Evolutionary conservation across 345 rosid species (phyloP).

Genomic region (Citrus cavaleriei): DNA sequence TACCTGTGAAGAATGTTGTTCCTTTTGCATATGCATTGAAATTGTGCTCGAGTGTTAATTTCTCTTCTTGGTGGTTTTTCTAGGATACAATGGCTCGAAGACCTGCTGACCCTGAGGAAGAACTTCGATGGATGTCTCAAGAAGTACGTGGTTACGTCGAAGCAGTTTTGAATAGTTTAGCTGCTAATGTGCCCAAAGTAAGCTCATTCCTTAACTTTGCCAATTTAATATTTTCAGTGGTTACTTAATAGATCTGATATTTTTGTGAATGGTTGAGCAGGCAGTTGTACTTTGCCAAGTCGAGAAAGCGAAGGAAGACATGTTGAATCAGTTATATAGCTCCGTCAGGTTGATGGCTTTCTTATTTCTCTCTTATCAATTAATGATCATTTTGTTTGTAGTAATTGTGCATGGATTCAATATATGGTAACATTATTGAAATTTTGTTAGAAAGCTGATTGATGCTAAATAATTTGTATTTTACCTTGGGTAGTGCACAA

Average conservation of each 20-base stretch:
- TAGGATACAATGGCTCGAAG: conserved; percentile 82
- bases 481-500: conserved; percentile 49
- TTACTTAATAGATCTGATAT: background rate
- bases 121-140: conserved; percentile 96
- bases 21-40: background rate
- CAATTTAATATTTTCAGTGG: background rate
- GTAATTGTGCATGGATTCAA: background rate
- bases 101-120: conserved; percentile 93
- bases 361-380: background rate
- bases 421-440: background rate
- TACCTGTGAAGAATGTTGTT: background rate
- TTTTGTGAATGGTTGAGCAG: conserved; percentile 41
- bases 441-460: background rate
- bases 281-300: conserved; percentile 99
- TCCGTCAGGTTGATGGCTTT: conserved; percentile 62
- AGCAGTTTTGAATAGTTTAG: conserved; percentile 91
- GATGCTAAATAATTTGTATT: background rate
- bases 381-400: background rate
- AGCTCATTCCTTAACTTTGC: conserved; percentile 5
- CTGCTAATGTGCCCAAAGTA: conserved; percentile 92
- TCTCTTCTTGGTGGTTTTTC: background rate
- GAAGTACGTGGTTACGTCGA: conserved; percentile 97
- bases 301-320: conserved; percentile 94
- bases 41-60: background rate
- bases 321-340: conserved; percentile 92